Conservation (phyloP, 306 rosid species). For the Vicia villosa region DNA sequence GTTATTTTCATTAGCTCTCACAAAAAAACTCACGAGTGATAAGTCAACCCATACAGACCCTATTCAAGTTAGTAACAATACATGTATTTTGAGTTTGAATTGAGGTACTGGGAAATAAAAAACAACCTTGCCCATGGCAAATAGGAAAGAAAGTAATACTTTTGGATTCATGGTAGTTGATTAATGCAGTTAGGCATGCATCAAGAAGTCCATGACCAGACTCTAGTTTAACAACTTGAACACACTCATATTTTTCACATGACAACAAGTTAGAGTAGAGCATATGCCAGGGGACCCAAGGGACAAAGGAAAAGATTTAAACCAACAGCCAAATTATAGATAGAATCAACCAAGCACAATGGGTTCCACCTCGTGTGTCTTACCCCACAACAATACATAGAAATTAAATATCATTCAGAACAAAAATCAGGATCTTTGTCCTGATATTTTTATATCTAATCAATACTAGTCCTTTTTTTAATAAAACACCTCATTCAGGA, state of each 20-base stretch:
- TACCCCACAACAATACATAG: conserved; percentile 30
- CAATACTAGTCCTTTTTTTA: too few species aligned
- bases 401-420: conserved; percentile 12
- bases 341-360: conserved; percentile 5
- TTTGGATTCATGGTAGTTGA: background rate
- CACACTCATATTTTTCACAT: conserved; percentile 7
- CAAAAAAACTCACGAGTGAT: background rate
- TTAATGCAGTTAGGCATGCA: conserved; percentile 20
- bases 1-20: background rate
- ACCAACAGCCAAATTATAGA: background rate
- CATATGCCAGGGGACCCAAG: conserved; percentile 23
- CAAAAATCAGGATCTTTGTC: too few species aligned
- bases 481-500: background rate
- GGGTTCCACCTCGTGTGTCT: conserved; percentile 39
- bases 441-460: too few species aligned
- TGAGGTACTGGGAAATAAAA: background rate
- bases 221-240: conserved; percentile 1
- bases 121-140: background rate
- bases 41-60: background rate
- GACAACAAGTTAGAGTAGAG: conserved; percentile 6
- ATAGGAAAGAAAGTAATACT: background rate
- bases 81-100: background rate
- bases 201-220: conserved; percentile 7
- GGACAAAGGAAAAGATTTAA: conserved; percentile 7
- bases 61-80: background rate